Percentiles rank a stretch among this genome's conserved stretches.
Evolutionary conservation across 805 yeast species (phyloP).

Genomic region (Barnettozyma salicaria): DNA sequence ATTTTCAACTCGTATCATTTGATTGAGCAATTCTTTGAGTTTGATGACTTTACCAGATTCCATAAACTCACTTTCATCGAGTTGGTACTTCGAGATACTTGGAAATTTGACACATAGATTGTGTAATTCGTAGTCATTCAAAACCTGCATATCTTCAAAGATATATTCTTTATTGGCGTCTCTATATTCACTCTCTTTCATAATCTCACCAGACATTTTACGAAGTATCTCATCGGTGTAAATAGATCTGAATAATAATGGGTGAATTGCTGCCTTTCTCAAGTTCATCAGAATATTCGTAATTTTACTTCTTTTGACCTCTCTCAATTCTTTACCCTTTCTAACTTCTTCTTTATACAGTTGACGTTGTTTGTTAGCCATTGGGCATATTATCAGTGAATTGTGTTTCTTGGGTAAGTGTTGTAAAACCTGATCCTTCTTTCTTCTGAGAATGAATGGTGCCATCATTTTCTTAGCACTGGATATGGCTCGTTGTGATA

Average conservation of each 20-base stretch:
- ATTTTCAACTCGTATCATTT: slow-evolving; percentile 47
- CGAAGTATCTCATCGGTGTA: slow-evolving; percentile 51
- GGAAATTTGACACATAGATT: slow-evolving; percentile 69
- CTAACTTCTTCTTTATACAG: slow-evolving; percentile 60
- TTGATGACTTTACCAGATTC: slow-evolving; percentile 70
- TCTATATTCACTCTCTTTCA: slow-evolving; percentile 70
- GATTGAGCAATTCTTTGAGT: slow-evolving; percentile 51
- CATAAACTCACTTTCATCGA: slow-evolving; percentile 51
- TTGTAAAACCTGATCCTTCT: slow-evolving; percentile 84
- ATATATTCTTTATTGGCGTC: slow-evolving; percentile 73
- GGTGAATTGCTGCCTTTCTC: slow-evolving; percentile 91
- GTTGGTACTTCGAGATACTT: slow-evolving; percentile 47
- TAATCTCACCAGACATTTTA: slow-evolving; percentile 71
- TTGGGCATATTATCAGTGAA: slow-evolving; percentile 55
- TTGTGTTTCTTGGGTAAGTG: slow-evolving; percentile 79
- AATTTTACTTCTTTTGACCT: slow-evolving; percentile 31
- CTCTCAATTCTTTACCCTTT: slow-evolving; percentile 29
- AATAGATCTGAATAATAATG: slow-evolving; percentile 66
- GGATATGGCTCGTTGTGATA: slow-evolving; percentile 85
- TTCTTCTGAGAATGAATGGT: slow-evolving; percentile 90
- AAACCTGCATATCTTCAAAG: slow-evolving; percentile 88
- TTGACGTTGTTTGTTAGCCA: slow-evolving; percentile 45
- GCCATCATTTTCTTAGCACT: slow-evolving; percentile 98
- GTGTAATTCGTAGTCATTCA: slow-evolving; percentile 88
- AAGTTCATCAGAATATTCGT: slow-evolving; percentile 80